Base-by-base conservation (phyloP, 1,139 yeast genomes). In the Saccharomyces hybrid region DNA sequence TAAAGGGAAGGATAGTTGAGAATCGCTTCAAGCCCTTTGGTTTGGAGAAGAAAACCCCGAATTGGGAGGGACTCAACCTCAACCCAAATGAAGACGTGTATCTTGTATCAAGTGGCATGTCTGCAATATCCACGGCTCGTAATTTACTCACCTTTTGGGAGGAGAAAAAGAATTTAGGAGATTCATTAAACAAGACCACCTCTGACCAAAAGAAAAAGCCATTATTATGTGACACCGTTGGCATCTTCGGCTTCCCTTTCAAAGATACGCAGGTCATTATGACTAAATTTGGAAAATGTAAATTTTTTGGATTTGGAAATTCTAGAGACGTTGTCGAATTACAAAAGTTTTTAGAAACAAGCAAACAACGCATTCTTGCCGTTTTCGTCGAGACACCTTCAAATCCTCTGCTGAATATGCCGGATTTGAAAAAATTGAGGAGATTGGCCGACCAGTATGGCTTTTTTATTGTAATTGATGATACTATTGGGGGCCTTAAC, bases 181-280 rank as follows among this genome's bases (percentile, higher is more conserved):
- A 26, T 26, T 26, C 8, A 6, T 26, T 26, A 8, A 26, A 26
- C 28, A 26, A 26, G 28, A 26, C 7, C 28, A 26, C 8, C 28
- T 6, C 23, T 6, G 14, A 34, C 5, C 19, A 34, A 11, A 14
- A 14, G 11, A 14, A 34, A 8, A 5, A 14, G 14, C 4, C 19
- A 9, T 34, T 34, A 34, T 16, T 16, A 16, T 34, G 42, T 34
- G 19, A 34, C 9, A 34, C 42, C 0, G 42, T 95, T 0, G 95
- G 90, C 1, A 88, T 96, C 72, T 90, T 87, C 71, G 98, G 99
- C 0, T 91, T 91, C 71, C 97, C 98, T 5, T 93, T 91, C 68
- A 95, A 89, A 31, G 99, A 93, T 68, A 91, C 98, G 0, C 76
- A 89, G 56, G 89, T 88, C 63, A 85, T 93, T 57, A 76, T 93